Conservation (phyloP, 176 grass and related monocot genomes). For the Oryza brachyantha region DNA sequence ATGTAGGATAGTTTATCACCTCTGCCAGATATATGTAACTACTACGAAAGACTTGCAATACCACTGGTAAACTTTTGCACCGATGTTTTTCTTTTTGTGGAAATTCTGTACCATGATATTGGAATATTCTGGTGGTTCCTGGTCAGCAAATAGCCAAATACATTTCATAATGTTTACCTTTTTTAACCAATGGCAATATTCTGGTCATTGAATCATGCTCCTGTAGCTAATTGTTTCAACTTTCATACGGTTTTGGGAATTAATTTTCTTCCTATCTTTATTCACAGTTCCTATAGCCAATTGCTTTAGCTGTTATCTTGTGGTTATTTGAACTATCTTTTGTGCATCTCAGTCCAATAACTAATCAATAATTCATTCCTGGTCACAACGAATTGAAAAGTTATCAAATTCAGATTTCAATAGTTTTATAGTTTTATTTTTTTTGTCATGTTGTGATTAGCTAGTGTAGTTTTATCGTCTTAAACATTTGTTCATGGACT, state of each 20-base stretch:
- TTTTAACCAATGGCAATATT: neutral
- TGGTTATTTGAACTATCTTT: neutral
- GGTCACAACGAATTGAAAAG: neutral
- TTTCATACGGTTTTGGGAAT: neutral
- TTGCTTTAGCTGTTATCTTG: neutral
- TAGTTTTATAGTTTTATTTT: too few relatives aligned
- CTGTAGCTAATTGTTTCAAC: neutral
- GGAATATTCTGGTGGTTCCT: neutral
- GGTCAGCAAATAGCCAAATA: neutral
- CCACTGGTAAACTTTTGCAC: neutral
- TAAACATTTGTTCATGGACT: neutral
- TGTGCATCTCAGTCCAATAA: neutral
- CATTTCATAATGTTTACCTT: neutral
- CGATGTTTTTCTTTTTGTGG: neutral
- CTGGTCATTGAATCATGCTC: neutral
- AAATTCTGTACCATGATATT: neutral
- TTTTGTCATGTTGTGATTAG: neutral
- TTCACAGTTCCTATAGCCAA: neutral
- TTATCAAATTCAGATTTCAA: neutral
- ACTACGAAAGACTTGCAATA: neutral
- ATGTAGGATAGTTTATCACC: neutral
- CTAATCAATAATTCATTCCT: neutral
- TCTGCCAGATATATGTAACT: neutral
- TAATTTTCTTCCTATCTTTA: neutral
- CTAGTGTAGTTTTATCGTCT: neutral